These are phyloP conservation scores for Aureobasidium sp. DNA, from an alignment of 2,329 filamentous ascomycete species.

Conservation along the genomic window DNA sequence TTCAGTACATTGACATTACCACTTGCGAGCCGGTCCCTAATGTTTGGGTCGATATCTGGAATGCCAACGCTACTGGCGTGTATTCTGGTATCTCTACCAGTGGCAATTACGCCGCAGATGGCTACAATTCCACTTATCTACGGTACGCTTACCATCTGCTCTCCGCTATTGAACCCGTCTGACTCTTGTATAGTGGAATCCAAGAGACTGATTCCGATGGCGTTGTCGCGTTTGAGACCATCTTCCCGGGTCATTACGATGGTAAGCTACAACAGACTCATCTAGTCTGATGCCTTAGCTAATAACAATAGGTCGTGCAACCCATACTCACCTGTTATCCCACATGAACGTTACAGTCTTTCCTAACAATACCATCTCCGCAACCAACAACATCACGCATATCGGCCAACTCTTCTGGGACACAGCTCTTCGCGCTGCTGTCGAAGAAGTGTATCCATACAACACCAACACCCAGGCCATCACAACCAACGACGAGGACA, in stretches of 20 bases:
- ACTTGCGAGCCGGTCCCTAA: conserved; percentile 35
- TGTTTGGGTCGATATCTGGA: conserved; percentile 41
- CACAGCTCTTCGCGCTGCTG: conserved; percentile 46
- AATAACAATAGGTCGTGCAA: conserved; percentile 27
- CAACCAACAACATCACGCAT: conserved; percentile 26
- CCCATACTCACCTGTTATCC: conserved; percentile 36
- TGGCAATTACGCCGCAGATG: conserved; percentile 28
- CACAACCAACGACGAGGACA: conserved; percentile 47
- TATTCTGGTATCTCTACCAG: conserved; percentile 36
- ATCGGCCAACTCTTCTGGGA: conserved; percentile 61
- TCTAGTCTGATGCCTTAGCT: background rate
- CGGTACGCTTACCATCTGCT: background rate
- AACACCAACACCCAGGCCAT: conserved; percentile 36
- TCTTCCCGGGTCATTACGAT: conserved; percentile 41
- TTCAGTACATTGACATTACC: conserved; percentile 38
- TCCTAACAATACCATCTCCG: conserved; percentile 43
- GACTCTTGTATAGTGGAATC: background rate
- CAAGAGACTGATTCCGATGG: conserved; percentile 11
- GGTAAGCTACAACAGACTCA: background rate
- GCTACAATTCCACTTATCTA: conserved; percentile 22
- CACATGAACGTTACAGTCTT: conserved; percentile 34
- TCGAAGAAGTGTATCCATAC: conserved; percentile 44
- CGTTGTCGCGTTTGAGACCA: conserved; percentile 28
- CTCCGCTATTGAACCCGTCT: background rate
- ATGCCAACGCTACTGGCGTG: conserved; percentile 41